Conservation (phyloP, 805 yeast species). For the Metschnikowia cerradonensis region DNA sequence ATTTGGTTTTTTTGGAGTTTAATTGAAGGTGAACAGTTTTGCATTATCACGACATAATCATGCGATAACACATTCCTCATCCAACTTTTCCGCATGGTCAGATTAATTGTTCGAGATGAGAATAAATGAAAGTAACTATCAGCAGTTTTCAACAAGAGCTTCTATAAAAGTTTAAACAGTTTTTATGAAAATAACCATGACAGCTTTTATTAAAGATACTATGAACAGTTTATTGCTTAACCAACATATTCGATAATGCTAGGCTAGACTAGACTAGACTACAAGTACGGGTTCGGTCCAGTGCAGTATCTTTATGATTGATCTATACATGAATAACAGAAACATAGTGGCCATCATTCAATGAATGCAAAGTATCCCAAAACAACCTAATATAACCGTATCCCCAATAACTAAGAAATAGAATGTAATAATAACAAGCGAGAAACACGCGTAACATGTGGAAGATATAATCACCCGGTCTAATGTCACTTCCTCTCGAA, state of each 20-base stretch:
- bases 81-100: not conserved
- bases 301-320: conserved; percentile 5
- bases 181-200: not conserved
- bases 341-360: conserved; percentile 1
- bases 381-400: conserved; percentile 5
- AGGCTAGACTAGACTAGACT: not conserved
- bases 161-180: not conserved
- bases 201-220: too few relatives aligned
- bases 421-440: conserved; percentile 5
- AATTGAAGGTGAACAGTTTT: not conserved
- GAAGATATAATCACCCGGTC: not conserved
- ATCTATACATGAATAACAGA: conserved; percentile 6
- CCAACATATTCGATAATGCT: not conserved
- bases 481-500: not conserved
- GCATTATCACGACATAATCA: not conserved
- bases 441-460: not conserved
- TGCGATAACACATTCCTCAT: not conserved
- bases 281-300: not conserved
- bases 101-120: too few relatives aligned
- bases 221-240: too few relatives aligned
- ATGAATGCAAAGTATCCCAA: conserved; percentile 6
- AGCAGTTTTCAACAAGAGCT: not conserved
- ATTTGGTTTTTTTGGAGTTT: not conserved
- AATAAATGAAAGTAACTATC: too few relatives aligned
- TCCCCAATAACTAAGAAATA: conserved; percentile 4